phyloP scores from a whole-genome alignment of 2,329 filamentous ascomycete species.

The Phoma herbarum region DNA sequence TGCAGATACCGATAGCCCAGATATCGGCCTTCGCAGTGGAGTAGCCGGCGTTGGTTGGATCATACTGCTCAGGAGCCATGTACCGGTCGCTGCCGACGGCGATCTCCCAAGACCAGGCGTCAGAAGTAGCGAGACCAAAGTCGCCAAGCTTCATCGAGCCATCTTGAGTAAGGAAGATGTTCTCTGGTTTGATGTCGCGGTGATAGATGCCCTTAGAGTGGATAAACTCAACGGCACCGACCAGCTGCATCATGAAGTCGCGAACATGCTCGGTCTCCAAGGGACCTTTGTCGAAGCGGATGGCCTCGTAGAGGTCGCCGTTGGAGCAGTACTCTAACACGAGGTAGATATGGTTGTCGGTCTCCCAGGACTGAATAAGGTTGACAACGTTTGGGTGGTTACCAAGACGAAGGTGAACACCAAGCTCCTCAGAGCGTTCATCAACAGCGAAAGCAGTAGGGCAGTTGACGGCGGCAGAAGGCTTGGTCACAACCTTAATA shows the following conservation, averaged over 20 bases:
- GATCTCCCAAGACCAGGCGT: conserved; percentile 89
- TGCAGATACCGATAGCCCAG: conserved; percentile 96
- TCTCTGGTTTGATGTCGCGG: conserved; percentile 99
- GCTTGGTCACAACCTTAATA: conserved; percentile 96
- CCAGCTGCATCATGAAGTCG: conserved; percentile 94
- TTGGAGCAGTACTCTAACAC: conserved; percentile 95
- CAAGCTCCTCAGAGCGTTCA: conserved; percentile 81
- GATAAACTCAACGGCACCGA: conserved; percentile 88
- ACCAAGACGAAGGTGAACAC: conserved; percentile 80
- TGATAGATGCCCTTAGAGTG: conserved; percentile 93
- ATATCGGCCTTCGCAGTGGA: conserved; percentile 92
- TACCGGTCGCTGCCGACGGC: conserved; percentile 98
- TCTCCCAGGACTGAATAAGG: conserved; percentile 89
- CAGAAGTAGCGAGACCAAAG: conserved; percentile 90
- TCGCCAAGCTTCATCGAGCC: conserved; percentile 96
- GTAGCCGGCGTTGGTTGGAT: conserved; percentile 86
- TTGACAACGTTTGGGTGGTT: conserved; percentile 93
- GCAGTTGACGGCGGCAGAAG: conserved; percentile 66
- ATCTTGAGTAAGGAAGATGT: conserved; percentile 90
- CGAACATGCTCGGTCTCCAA: conserved; percentile 96
- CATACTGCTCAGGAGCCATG: conserved; percentile 98
- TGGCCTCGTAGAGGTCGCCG: conserved; percentile 97
- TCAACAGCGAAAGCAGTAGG: conserved; percentile 76
- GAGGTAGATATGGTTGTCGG: conserved; percentile 85
- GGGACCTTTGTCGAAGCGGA: conserved; percentile 85